Conservation (phyloP, 1,139 yeast species). For the Arxiozyma heterogenica region DNA sequence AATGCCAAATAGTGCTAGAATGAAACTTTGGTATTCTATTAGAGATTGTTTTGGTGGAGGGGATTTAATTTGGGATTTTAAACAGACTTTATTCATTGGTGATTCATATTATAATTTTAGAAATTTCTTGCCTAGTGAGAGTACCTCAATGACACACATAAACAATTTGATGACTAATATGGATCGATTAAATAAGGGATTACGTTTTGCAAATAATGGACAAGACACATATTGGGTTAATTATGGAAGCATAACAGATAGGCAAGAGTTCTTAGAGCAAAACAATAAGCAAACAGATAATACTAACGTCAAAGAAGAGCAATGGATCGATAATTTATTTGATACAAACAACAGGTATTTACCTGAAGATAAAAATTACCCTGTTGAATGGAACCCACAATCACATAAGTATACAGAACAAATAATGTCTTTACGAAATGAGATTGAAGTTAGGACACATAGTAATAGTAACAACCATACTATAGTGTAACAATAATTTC, state of each 20-base stretch:
- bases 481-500: background rate
- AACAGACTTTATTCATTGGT: conserved; percentile 57
- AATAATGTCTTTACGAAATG: conserved; percentile 27
- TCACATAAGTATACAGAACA: conserved; percentile 31
- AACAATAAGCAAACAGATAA: conserved; percentile 17
- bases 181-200: conserved; percentile 73
- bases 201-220: conserved; percentile 74
- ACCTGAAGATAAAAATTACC: conserved; percentile 39
- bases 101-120: conserved; percentile 64
- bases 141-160: conserved; percentile 49
- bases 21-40: conserved; percentile 52
- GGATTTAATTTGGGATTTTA: conserved; percentile 73
- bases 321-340: conserved; percentile 41
- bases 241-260: conserved; percentile 26
- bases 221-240: conserved; percentile 72
- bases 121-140: conserved; percentile 61
- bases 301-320: conserved; percentile 35
- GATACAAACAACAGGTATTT: conserved; percentile 14
- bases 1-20: conserved; percentile 59
- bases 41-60: conserved; percentile 68
- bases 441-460: conserved; percentile 8
- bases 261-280: conserved; percentile 37
- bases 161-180: conserved; percentile 58
- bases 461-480: background rate
- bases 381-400: conserved; percentile 44